Conservation (phyloP, 805 yeast genomes). For the Pichia eremophila region DNA sequence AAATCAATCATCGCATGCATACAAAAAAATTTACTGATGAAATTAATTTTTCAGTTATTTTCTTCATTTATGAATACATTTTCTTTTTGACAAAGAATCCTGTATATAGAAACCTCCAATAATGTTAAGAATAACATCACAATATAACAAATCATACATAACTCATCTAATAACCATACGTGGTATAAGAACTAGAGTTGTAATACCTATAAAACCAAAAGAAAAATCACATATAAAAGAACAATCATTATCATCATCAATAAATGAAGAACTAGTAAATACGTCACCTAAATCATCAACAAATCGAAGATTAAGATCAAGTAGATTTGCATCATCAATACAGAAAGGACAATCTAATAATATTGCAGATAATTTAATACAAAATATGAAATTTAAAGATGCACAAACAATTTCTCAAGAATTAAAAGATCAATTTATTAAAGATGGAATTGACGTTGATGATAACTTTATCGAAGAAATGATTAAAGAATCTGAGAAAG, state of each 20-base stretch:
- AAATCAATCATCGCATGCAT: too few relatives aligned
- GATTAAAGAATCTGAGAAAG: constrained; percentile 18
- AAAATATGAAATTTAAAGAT: constrained; percentile 12
- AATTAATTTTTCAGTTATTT: background rate
- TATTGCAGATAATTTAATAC: background rate
- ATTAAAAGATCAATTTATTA: constrained; percentile 15
- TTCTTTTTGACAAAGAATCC: background rate
- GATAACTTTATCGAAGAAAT: constrained; percentile 21
- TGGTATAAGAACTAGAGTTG: too few relatives aligned
- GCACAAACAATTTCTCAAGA: constrained; percentile 22
- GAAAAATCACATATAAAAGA: too few relatives aligned
- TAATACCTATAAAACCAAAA: too few relatives aligned
- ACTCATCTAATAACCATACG: too few relatives aligned
- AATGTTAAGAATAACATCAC: too few relatives aligned
- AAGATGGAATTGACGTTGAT: constrained; percentile 23
- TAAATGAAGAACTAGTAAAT: too few relatives aligned
- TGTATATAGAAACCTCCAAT: too few relatives aligned
- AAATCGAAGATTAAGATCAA: background rate
- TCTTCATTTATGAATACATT: background rate
- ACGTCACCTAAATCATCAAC: background rate
- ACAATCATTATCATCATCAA: too few relatives aligned
- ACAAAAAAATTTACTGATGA: too few relatives aligned
- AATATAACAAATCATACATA: too few relatives aligned
- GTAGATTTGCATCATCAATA: background rate
- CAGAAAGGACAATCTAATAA: background rate